A percentile compares a stretch with the other conserved stretches of the same genome.
These are phyloP conservation scores for Biscogniauxia marginata DNA, from an alignment of 2,329 filamentous ascomycete genomes.

Conservation along the genomic window DNA sequence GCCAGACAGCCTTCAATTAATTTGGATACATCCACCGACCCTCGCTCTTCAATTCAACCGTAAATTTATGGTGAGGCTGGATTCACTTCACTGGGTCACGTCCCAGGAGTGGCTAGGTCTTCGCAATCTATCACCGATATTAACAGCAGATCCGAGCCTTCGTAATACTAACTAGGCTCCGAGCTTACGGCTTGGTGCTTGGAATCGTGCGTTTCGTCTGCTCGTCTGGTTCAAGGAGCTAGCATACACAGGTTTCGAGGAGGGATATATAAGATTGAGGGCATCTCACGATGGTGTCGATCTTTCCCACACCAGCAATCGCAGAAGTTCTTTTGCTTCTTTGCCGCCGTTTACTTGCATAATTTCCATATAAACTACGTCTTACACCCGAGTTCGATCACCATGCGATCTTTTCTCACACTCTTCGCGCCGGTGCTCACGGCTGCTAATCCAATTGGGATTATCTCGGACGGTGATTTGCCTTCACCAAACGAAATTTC, in stretches of 20 bases:
- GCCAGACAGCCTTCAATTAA: slow-evolving; percentile 35
- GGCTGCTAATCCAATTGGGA: slow-evolving; percentile 36
- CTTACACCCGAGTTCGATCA: not conserved
- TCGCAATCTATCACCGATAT: slow-evolving; percentile 20
- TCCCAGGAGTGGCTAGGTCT: slow-evolving; percentile 17
- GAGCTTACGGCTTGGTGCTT: slow-evolving; percentile 2
- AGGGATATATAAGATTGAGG: slow-evolving; percentile 23
- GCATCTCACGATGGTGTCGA: slow-evolving; percentile 22
- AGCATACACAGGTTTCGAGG: slow-evolving; percentile 1
- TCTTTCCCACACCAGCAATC: slow-evolving; percentile 24
- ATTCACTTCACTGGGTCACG: slow-evolving; percentile 22
- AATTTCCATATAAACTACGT: not conserved
- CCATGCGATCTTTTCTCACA: not conserved
- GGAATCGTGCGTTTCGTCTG: not conserved
- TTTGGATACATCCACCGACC: slow-evolving; percentile 44
- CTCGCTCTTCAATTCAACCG: slow-evolving; percentile 39
- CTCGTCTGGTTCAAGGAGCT: not conserved
- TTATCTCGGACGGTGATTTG: slow-evolving; percentile 32
- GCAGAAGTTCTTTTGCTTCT: slow-evolving; percentile 35
- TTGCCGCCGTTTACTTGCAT: slow-evolving; percentile 23
- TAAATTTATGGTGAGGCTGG: slow-evolving; percentile 37
- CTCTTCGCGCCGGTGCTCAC: slow-evolving; percentile 38
- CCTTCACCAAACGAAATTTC: slow-evolving; percentile 42
- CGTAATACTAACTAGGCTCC: slow-evolving; percentile 14
- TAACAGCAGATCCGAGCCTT: slow-evolving; percentile 8